Evolutionary conservation across 192 early-diverging fungal species (phyloP), one percentile per base, ranked within the genome.

Genomic region (Rhizophagus sp.): DNA sequence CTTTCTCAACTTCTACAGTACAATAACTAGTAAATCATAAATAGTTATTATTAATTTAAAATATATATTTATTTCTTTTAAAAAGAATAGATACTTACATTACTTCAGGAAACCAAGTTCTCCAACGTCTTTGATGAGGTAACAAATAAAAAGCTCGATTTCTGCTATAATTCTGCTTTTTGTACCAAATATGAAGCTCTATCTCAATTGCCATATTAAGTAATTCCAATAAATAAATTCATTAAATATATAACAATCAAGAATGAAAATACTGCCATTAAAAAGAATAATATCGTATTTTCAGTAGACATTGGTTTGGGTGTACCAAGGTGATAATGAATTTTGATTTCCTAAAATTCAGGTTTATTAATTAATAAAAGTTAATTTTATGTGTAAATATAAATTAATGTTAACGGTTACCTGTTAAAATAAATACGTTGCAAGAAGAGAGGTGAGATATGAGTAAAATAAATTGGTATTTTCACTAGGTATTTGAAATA

Each of bases 171-270:
- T 19, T 73, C 19, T 4, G 72, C 72, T 50, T 73, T 73, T 73
- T 73, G 72, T 8, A n/a, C 17, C 5, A 73, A 73, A 22, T 30
- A 73, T 10, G 30, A 49, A 27, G 24, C 72, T 25, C 49, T 25
- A 27, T 49, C 8, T 47, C 25, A 33, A 73, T 73, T 57, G 50
- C 41, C 22, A 50, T 73, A 52, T 47, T 49, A 22, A 73, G 30
- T 61, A 73, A 17, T 33, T n/a, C 72, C 72, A 73, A 73, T 73
- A 36, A 73, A 73, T 36, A 73, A 17, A 22, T 73, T 57, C 72
- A 73, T 73, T 36, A 36, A 36, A 36, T 36, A 36, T 36, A 36
- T 36, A 3, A 50, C 47, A 52, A 33, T 17, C 0, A 73, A 49
- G 49, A 73, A 73, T 25, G 72, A 73, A 61, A 73, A 73, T 47